Base-by-base conservation (phyloP, 805 yeast genomes). In the Pichia paraexigua region DNA sequence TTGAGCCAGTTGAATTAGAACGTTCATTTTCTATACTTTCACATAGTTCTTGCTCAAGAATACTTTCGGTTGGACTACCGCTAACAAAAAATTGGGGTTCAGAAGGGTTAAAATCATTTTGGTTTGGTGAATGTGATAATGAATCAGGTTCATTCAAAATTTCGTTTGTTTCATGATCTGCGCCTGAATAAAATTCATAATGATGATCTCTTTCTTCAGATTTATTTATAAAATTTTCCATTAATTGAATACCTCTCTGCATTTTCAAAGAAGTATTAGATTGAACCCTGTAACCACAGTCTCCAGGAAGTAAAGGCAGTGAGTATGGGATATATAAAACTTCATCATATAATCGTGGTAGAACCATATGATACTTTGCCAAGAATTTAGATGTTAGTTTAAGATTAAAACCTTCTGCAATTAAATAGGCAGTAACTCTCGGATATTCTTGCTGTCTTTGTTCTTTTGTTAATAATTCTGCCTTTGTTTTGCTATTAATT, bases 261-360 rank as follows among this genome's bases (percentile, higher is more conserved):
- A 66, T 66, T 48, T 69, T 69, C 25, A 65, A 66, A 5, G 81
- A 67, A 52, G 77, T 78, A 60, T 86, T 85, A 2, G 94, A 83
- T 63, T 80, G 82, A 15, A 87, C 82, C 49, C 95, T 71, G 59
- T 77, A 85, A 0, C 95, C 90, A 58, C 83, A 85, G 25, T 75
- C 78, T 3, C 97, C 97, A 0, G 96, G 95, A 3, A 89, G 70
- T 27, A 91, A 71, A 0, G 98, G 99, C 41, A 92, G 71, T 28
- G 89, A 78, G 61, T 91, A 92, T 0, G 96, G 95, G 9, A 87
- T 92, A 62, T 91, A 92, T 24, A 94, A 69, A n/a, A 89, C 95
- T 60, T 92, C 97, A 67, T 92, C 97, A 60, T 92, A 92, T 30
- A 86, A 64, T 55, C 97, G 72, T 1, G 97, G 96, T 8, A 87